Evolutionary conservation across 129 eudicot genomes (phyloP).

Genomic region (Escallonia rubra): DNA sequence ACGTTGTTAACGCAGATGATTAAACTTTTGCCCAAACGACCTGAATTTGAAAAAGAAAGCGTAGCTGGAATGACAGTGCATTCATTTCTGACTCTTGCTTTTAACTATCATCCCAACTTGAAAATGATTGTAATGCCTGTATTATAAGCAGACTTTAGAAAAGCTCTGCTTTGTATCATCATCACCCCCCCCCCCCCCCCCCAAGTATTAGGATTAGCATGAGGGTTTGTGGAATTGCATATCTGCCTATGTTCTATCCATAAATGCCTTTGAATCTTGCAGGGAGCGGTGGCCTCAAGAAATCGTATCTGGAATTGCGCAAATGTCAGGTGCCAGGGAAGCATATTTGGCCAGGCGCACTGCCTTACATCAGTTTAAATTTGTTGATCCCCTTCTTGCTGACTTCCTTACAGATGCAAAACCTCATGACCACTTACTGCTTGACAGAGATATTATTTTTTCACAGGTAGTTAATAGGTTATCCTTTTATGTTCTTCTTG

Average conservation of each 20-base stretch:
- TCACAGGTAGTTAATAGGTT: conserved; percentile 43
- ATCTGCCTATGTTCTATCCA: not conserved
- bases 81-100: no score
- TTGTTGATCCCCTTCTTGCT: conserved; percentile 42
- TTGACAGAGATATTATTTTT: conserved; percentile 43
- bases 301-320: conserved; percentile 18
- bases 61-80: no score
- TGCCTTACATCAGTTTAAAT: conserved; percentile 54
- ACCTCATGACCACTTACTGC: conserved; percentile 35
- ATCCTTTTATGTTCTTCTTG: not conserved
- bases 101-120: no score
- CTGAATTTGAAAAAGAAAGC: no score
- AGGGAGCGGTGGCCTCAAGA: conserved; percentile 71
- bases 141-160: no score
- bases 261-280: conserved; percentile 14
- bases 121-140: no score
- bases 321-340: conserved; percentile 44
- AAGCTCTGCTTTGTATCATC: no score
- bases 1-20: no score
- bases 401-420: conserved; percentile 23
- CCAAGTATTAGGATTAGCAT: no score
- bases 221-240: no score
- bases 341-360: conserved; percentile 45
- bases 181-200: no score
- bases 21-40: no score